These are phyloP conservation scores for Ammopiptanthus mongolicus DNA, from an alignment of 306 rosid species.

Conservation along the genomic window DNA sequence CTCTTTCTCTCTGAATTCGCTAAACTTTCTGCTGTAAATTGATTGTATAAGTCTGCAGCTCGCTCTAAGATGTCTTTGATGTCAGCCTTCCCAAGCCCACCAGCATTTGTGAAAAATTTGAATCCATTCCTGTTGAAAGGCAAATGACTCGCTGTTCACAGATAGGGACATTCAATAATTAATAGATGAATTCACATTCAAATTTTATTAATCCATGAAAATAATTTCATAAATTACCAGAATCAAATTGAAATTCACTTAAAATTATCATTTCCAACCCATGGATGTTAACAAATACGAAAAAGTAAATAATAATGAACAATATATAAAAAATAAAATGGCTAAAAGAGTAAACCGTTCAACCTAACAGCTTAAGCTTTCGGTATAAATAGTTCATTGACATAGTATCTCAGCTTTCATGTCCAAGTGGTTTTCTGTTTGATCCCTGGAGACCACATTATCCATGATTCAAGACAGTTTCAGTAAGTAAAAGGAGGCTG, in stretches of 20 bases:
- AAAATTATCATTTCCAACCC: neutral
- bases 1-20: slow-evolving; percentile 45
- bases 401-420: neutral
- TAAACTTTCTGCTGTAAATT: slow-evolving; percentile 56
- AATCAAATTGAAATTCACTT: neutral
- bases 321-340: neutral
- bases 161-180: slow-evolving; percentile 9
- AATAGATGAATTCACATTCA: slow-evolving; percentile 5
- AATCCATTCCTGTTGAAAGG: slow-evolving; percentile 96
- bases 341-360: slow-evolving; percentile 14
- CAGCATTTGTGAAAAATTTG: slow-evolving; percentile 81
- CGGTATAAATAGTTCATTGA: slow-evolving; percentile 3
- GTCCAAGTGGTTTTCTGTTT: neutral
- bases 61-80: slow-evolving; percentile 82
- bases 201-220: neutral
- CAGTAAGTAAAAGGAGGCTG: neutral
- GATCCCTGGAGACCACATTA: slow-evolving; percentile 3
- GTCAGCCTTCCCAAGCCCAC: slow-evolving; percentile 95
- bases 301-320: neutral
- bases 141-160: slow-evolving; percentile 88
- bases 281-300: neutral
- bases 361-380: neutral
- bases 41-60: slow-evolving; percentile 67
- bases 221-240: neutral
- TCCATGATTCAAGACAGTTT: neutral